Base-by-base conservation (phyloP, 306 rosid genomes). In the Nissolia schottii region DNA sequence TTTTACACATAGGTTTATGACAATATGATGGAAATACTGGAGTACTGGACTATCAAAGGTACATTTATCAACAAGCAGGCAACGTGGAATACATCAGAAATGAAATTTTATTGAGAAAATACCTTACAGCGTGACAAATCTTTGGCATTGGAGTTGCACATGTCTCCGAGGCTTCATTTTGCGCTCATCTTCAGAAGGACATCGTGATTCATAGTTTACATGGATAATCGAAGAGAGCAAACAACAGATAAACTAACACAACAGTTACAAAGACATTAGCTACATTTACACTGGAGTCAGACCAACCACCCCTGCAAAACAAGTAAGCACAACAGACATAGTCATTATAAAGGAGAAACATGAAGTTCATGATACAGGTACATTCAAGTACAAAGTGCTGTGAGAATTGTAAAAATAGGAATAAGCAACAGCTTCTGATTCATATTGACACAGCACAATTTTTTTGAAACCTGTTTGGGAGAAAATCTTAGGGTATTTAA, bases 301-400 rank as follows among this genome's bases (percentile, higher is more conserved):
- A 32, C 96, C 96, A 48, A 87, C 84, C 25, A 87, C 96, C 12
- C 92, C 96, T 90, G 83, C 79, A 75, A 37, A n/a, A 32, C 62
- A 55, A 7, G 63, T n/a, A 71, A 45, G 34, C 19, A 20, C 14
- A 64, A 25, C 9, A 60, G 63, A 34, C 34, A 70, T 60, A n/a
- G 16, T 7, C 16, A 64, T 23, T 8, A 70, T 0, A 41, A 43
- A 23, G 29, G 25, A 61, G 14, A 68, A 63, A 41, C 35, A 41
- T 31, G 8, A 32, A 16, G 14, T 11, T 46, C 24, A 38, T 4
- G 34, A 43, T 43, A 63, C 34, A 34, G 23, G 27, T 2, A 28
- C 12, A 27, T 18, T 24, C 25, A 71, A 56, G 16, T 73, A 43
- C 0, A 35, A n/a, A 7, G 7, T 14, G 15, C 67, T 0, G 16